A percentile compares a stretch with the other conserved stretches of the same genome.
Conservation (phyloP, 768 basidiomycete species). For the Botryobasidium botryosum region DNA sequence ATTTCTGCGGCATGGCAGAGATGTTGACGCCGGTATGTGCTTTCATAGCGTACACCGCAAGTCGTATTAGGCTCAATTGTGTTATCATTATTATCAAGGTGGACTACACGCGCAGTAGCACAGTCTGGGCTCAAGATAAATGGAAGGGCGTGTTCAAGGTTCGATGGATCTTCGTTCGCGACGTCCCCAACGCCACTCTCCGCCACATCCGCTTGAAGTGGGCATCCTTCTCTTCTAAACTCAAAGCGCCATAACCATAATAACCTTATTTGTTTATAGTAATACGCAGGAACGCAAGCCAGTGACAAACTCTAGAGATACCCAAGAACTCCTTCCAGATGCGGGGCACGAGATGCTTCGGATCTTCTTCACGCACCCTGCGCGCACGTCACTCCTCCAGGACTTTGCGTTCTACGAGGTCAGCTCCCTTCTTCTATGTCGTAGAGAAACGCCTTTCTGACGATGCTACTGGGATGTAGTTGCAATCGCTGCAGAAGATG, state of each 20-base stretch:
- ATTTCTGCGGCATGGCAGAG: conserved; percentile 98
- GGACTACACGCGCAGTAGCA: conserved; percentile 86
- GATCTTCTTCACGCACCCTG: conserved; percentile 87
- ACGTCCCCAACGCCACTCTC: conserved; percentile 78
- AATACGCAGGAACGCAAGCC: conserved; percentile 98
- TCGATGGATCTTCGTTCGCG: conserved; percentile 92
- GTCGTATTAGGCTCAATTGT: too few species aligned
- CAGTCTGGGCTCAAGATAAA: conserved; percentile 98
- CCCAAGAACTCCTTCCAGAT: conserved; percentile 89
- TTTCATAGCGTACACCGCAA: too few species aligned
- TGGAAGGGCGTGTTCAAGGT: conserved; percentile 99
- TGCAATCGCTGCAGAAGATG: too few species aligned
- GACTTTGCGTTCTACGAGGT: conserved; percentile 91
- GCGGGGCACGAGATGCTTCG: conserved; percentile 93
- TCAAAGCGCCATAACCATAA: neutral
- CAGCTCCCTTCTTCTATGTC: conserved; percentile 16
- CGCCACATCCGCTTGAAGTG: conserved; percentile 82
- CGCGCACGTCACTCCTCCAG: conserved; percentile 82
- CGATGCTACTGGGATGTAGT: too few species aligned
- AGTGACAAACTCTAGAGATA: conserved; percentile 95
- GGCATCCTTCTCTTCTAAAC: conserved; percentile 12
- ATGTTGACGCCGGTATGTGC: conserved; percentile 77
- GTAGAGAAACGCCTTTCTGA: too few species aligned
- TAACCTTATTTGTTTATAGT: conserved; percentile 26
- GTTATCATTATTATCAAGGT: too few species aligned